Percentiles rank a stretch among this genome's conserved stretches.
These are phyloP conservation scores for Penicillium goetzii DNA, from an alignment of 495 filamentous ascomycete species.

Conservation along the genomic window DNA sequence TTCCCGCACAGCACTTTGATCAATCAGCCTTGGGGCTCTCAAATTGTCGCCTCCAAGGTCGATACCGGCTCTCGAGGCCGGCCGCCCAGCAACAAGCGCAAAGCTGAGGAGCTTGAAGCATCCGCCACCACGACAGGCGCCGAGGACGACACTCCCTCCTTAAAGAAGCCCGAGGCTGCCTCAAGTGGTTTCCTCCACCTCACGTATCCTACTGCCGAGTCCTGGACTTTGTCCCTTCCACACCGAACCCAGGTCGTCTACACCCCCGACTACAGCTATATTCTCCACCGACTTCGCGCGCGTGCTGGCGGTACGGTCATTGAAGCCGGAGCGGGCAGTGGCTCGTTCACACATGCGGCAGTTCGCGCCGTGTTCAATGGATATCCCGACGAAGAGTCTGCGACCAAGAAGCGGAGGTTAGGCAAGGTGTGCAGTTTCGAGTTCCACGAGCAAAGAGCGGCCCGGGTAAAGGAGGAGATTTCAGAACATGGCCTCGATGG, in stretches of 20 bases:
- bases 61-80: constrained; percentile 82
- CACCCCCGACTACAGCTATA: constrained; percentile 95
- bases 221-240: constrained; percentile 87
- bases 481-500: constrained; percentile 69
- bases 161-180: constrained; percentile 59
- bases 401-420: constrained; percentile 37
- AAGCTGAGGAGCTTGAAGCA: constrained; percentile 51
- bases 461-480: constrained; percentile 75
- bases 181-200: constrained; percentile 87
- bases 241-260: constrained; percentile 98
- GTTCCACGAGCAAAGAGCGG: constrained; percentile 78
- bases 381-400: constrained; percentile 52
- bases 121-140: constrained; percentile 30
- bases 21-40: constrained; percentile 83
- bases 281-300: constrained; percentile 83
- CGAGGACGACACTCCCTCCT: constrained; percentile 30
- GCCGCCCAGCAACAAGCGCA: constrained; percentile 58
- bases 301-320: constrained; percentile 80
- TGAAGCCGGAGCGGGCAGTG: constrained; percentile 93
- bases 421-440: constrained; percentile 94
- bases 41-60: constrained; percentile 85
- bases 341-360: constrained; percentile 91
- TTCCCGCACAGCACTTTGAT: constrained; percentile 90
- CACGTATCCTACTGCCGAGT: constrained; percentile 87
- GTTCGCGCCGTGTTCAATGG: constrained; percentile 87